Base-by-base conservation (phyloP, 1,139 yeast genomes). In the Protomyces macrosporus region DNA sequence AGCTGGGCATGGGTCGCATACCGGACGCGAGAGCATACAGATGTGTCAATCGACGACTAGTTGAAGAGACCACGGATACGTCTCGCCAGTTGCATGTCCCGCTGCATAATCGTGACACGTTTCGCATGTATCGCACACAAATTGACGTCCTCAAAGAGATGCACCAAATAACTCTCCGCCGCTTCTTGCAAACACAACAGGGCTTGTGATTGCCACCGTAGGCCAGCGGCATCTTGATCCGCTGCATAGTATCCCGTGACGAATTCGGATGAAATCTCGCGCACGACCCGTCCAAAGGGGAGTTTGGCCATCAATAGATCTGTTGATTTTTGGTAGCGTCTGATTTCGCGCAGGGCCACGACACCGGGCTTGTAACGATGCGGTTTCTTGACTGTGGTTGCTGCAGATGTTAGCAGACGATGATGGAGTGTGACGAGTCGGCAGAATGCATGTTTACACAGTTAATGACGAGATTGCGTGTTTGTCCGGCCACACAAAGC, bases 61-160 rank as follows among this genome's bases (percentile, higher is more conserved):
- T 42, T n/a, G 48, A 42, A 42, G 35, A 60, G 33, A 10, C 97
- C 97, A 69, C 97, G 80, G 60, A 91, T 85, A 72, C 97, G 80
- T 73, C 97, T 81, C 1, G 97, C 98, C 70, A 91, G 78, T 71
- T 90, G 96, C 69, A 91, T 86, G 73, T 91, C 98, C 74, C 88
- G 89, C 71, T 88, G 91, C 96, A 90, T 90, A 35, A 91, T 88
- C 0, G 98, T 91, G 30, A 91, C 96, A 69, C 98, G 79, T 72
- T 89, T 90, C 1, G 97, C 97, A 74, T 91, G 98, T 42, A 90
- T 79, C 4, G 97, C 97, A 76, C 96, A 83, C 59, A 91, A 75
- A 71, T 90, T 90, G 6, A 97, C 90, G 73, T 91, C 97, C 73
- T 91, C 97, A 68, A 91, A 81, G 62, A 91, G 75, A 66, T 90